Percentiles rank a stretch among this genome's conserved stretches.
Conservation (phyloP, 1,139 yeast genomes). For the Arxiozyma heterogenica region DNA sequence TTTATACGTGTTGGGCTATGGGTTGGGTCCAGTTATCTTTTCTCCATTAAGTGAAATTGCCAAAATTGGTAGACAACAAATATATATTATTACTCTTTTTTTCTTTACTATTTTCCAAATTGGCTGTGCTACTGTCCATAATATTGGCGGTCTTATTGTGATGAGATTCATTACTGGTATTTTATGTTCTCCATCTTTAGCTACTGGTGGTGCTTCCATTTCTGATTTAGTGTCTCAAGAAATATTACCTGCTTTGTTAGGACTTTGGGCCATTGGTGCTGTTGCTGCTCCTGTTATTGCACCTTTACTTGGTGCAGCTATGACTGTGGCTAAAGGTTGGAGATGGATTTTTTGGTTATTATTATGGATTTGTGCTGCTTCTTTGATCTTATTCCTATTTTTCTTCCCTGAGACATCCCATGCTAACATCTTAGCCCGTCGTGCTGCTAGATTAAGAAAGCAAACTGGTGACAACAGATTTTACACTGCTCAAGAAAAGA, state of each 20-base stretch:
- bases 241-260: constrained; percentile 37
- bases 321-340: constrained; percentile 39
- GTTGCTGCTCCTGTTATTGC: constrained; percentile 58
- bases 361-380: constrained; percentile 34
- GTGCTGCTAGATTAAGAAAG: constrained; percentile 40
- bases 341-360: constrained; percentile 42
- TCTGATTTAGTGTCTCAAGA: constrained; percentile 43
- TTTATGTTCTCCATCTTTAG: constrained; percentile 49
- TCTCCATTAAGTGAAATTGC: constrained; percentile 49
- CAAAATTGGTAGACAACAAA: constrained; percentile 43
- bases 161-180: constrained; percentile 47
- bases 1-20: constrained; percentile 43
- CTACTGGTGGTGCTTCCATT: constrained; percentile 52
- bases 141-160: constrained; percentile 44
- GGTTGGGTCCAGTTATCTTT: constrained; percentile 46
- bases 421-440: constrained; percentile 38
- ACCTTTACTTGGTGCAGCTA: constrained; percentile 49
- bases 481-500: constrained; percentile 31
- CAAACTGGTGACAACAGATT: constrained; percentile 39
- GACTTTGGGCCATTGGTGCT: constrained; percentile 44
- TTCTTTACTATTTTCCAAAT: constrained; percentile 50
- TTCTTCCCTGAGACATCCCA: constrained; percentile 46
- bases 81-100: constrained; percentile 46
- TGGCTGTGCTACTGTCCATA: constrained; percentile 49
- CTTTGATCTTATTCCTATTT: constrained; percentile 31